Base-by-base conservation (phyloP, 2,329 filamentous ascomycete genomes). In the Pseudocercospora fuligena region DNA sequence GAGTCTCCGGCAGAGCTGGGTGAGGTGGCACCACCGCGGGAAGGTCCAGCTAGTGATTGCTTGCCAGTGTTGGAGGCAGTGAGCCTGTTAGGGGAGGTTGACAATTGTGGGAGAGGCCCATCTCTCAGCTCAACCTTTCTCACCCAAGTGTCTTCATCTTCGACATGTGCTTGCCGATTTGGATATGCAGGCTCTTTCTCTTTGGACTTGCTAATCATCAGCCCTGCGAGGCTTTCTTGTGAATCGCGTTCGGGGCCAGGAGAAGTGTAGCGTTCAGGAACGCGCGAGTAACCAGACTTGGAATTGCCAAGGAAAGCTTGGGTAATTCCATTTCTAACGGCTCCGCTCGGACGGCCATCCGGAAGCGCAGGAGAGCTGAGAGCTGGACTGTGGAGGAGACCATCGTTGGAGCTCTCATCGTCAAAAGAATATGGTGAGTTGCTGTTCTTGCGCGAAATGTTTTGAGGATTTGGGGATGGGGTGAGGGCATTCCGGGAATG, bases 351-450 rank as follows among this genome's bases (percentile, higher is more conserved):
- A 6, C 64, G 70, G 57, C 70, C 70, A 51, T 75, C 73, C 23
- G 62, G 31, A 14, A 70, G 51, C 33, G 66, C 64, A 23, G 75
- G 75, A 36, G 75, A 77, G 67, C 71, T 76, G 36, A 73, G 63
- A 23, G 72, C 68, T 6, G 74, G 73, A 66, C 66, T 68, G 12
- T 72, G 67, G 43, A 74, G 71, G 9, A 78, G 66, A 12, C 74
- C 73, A n/a, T 78, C 77, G 58, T 75, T 70, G 68, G 74, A 75
- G 49, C 70, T 71, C 29, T 70, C 70, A 31, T 72, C 73, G 23
- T 77, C 75, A 68, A 68, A 73, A 1, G 74, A 75, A 60, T 77
- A 78, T 6, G 75, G 76, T 23, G 76, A 77, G 12, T 66, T 71
- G 53, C 68, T 68, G 21, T 72, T 69, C 36, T 73, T 71, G 60